phyloP scores from a whole-genome alignment of 2,329 filamentous ascomycete species.

The Coniochaeta ligniaria region DNA sequence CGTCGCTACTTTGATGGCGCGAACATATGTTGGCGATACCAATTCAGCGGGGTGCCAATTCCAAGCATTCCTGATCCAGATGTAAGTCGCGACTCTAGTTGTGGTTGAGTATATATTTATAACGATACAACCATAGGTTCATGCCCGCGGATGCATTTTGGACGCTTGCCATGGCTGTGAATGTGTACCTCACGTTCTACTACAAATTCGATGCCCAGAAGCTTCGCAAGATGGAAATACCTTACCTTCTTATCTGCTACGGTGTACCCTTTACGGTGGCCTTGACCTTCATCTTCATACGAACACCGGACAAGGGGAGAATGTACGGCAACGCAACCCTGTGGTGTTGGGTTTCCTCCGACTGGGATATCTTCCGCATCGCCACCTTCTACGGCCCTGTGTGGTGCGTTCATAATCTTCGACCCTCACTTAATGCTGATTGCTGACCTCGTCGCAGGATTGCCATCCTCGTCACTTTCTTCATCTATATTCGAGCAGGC shows the following conservation, averaged over 20 bases:
- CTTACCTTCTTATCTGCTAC: constrained; percentile 64
- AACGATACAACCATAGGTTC: constrained; percentile 48
- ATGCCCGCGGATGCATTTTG: constrained; percentile 69
- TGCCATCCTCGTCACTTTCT: constrained; percentile 51
- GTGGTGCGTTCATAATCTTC: constrained; percentile 40
- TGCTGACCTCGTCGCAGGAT: constrained; percentile 34
- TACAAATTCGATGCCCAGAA: constrained; percentile 59
- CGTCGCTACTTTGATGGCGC: constrained; percentile 67
- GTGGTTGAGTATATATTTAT: constrained; percentile 4
- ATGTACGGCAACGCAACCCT: constrained; percentile 70
- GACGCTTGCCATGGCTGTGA: constrained; percentile 77
- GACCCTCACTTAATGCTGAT: neutral
- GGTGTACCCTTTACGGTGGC: constrained; percentile 65
- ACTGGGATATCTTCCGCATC: constrained; percentile 67
- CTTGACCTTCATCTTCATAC: constrained; percentile 59
- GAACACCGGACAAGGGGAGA: constrained; percentile 37
- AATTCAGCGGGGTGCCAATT: constrained; percentile 56
- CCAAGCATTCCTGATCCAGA: constrained; percentile 75
- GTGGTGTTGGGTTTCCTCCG: constrained; percentile 70
- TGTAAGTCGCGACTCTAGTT: constrained; percentile 43
- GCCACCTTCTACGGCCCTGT: constrained; percentile 67
- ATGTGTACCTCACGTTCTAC: constrained; percentile 79
- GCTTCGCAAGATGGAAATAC: constrained; percentile 61
- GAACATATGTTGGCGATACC: constrained; percentile 44
- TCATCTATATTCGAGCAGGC: constrained; percentile 61